Evolutionary conservation across 805 yeast genomes (phyloP), one percentile per base, ranked within the genome.

Genomic region (Ascoidea tarda): DNA sequence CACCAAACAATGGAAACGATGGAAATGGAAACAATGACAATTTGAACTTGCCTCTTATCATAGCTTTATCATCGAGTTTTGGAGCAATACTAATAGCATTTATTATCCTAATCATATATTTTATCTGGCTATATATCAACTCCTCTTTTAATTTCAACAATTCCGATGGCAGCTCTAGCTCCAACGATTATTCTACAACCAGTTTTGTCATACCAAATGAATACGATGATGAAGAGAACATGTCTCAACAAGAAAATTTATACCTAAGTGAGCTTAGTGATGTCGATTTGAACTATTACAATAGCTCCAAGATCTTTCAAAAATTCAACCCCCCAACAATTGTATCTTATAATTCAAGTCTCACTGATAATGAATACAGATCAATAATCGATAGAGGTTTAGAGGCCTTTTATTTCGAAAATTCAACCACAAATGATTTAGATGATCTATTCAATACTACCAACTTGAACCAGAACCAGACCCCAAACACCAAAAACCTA

Each of bases 341-440:
- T 14, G 8, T 51, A n/a, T 47, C 51, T 16, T 46, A 52, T 50
- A 54, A 57, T 16, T 48, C 51, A 44, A 51, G 46, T 16, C 49
- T 56, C 10, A 45, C 50, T 3, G 32, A 32, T 28, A 44, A 33
- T 16, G 55, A 56, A 45, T 57, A 56, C 32, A 53, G 51, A 16
- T 48, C 12, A 16, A 56, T 56, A 32, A 52, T 54, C 32, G 58
- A 56, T 32, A 49, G 58, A 8, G 58, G 58, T 2, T 48, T 56
- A 5, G 54, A 56, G 28, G 58, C 58, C 21, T 56, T 56, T 33
- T 52, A 49, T 16, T 56, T 56, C 47, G 53, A 53, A 16, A 38
- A 38, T 38, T 8, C 8, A 10, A 10, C 14, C 14, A 38, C 44
- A 38, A 38, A 38, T 10, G 14, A 10, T 38, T 38, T 38, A 38